Conservation (phyloP, 2,329 filamentous ascomycete species). For the Diaporthe vexans region DNA sequence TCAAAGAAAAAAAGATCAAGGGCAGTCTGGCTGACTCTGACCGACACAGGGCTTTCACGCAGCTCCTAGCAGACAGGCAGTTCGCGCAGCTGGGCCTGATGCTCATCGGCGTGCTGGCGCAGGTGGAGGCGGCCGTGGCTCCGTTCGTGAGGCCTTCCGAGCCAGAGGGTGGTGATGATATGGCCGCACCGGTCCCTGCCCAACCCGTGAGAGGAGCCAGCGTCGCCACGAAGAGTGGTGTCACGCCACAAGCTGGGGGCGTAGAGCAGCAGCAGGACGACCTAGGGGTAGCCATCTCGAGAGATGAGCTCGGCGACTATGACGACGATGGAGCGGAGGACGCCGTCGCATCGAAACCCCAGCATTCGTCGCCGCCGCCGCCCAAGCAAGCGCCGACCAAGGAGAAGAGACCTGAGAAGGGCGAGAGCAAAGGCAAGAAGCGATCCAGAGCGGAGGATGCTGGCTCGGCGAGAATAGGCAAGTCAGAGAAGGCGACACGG, state of each 20-base stretch:
- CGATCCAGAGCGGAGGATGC: neutral
- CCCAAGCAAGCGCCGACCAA: neutral
- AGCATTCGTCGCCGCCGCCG: neutral
- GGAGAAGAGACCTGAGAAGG: conserved; percentile 43
- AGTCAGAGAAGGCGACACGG: conserved; percentile 31
- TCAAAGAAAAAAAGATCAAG: too few relatives aligned
- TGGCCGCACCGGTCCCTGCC: conserved; percentile 46
- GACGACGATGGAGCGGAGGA: neutral
- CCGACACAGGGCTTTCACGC: conserved; percentile 73
- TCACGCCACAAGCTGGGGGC: neutral
- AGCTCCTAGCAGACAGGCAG: conserved; percentile 78
- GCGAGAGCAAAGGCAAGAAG: conserved; percentile 36
- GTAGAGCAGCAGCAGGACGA: conserved; percentile 30
- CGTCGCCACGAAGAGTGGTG: too few relatives aligned
- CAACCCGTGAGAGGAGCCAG: too few relatives aligned
- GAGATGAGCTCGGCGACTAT: conserved; percentile 44
- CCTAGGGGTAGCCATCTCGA: conserved; percentile 45
- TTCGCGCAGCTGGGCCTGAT: conserved; percentile 80
- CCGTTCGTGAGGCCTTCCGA: conserved; percentile 48
- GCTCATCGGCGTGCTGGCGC: conserved; percentile 75
- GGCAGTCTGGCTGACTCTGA: neutral
- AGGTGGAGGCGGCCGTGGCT: conserved; percentile 63
- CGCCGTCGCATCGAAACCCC: neutral
- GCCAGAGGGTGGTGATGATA: conserved; percentile 43
- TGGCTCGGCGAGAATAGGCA: neutral